Evolutionary conservation across 2,329 filamentous ascomycete genomes (phyloP), one percentile per base, ranked within the genome.

Genomic region (Scytalidium sp.): DNA sequence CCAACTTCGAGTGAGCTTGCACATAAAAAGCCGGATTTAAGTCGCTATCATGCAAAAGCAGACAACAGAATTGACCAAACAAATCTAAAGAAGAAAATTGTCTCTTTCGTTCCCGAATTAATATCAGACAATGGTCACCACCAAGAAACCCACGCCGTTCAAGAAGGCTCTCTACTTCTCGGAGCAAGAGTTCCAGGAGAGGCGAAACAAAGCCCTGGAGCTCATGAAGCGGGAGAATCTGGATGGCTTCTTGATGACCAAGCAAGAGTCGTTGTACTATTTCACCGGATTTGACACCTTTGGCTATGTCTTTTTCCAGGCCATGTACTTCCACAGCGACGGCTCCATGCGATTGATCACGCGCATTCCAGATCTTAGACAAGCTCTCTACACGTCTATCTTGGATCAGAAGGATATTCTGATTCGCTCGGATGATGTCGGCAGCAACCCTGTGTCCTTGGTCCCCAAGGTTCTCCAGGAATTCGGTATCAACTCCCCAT

Each of bases 261-360:
- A 67, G 46, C 64, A 67, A 58, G 64, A 67, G 46, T 64, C 64
- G 11, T 50, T 61, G 8, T 61, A 61, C 51, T 61, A 61, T 46
- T 57, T 67, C 36, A 66, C 64, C 3, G 64, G 64, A 29, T 67
- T 59, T 49, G 64, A 67, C 47, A 67, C 64, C 20, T 66, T 66
- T 45, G 64, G 64, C n/a, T 67, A 66, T 53, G 64, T 67, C 52
- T 67, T 67, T 55, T 67, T 67, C 51, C 64, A 67, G 51, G 63
- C 64, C 43, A 65, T 67, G 63, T 67, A 67, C 54, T 66, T 67
- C 54, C 64, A 67, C 56, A 59, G 44, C 25, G 64, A 67, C 42
- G 64, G 64, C 7, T 57, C 55, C 17, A 64, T 67, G 62, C 48
- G 54, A 2, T 49, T 67, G 21, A 66, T 67, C 49, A 67, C 64